These are phyloP conservation scores for Agrocybe chaxingu DNA, from an alignment of 768 basidiomycete genomes.

Conservation along the genomic window DNA sequence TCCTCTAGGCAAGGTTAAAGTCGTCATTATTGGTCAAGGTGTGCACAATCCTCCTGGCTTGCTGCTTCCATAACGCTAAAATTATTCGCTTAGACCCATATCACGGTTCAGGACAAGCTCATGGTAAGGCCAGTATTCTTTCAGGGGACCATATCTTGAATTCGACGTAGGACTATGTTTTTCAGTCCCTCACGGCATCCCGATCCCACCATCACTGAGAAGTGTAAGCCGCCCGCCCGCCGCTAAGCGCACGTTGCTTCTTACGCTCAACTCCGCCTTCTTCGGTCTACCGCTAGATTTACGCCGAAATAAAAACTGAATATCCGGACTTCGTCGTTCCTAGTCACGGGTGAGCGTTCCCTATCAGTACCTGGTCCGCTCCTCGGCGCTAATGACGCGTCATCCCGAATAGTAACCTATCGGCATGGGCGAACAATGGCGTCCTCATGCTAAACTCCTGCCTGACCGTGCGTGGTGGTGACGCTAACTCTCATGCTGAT, in stretches of 20 bases:
- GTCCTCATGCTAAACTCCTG: slow-evolving; percentile 93
- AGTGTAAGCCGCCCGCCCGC: slow-evolving; percentile 50
- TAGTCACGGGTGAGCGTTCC: slow-evolving; percentile 64
- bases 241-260: not conserved
- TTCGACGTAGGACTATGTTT: slow-evolving; percentile 70
- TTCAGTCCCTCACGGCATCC: slow-evolving; percentile 79
- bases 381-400: slow-evolving; percentile 4
- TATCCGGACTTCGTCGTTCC: slow-evolving; percentile 79
- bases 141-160: not conserved
- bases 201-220: slow-evolving; percentile 75
- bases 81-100: slow-evolving; percentile 60
- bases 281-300: slow-evolving; percentile 60
- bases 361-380: not conserved
- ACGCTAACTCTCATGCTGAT: slow-evolving; percentile 78
- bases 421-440: slow-evolving; percentile 78
- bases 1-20: slow-evolving; percentile 78
- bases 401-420: slow-evolving; percentile 58
- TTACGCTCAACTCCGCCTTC: slow-evolving; percentile 8
- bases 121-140: slow-evolving; percentile 47
- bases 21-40: slow-evolving; percentile 84
- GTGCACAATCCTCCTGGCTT: slow-evolving; percentile 4
- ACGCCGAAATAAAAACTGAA: slow-evolving; percentile 79
- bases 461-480: slow-evolving; percentile 76
- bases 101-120: slow-evolving; percentile 77
- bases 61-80: not conserved